Evolutionary conservation across 345 rosid species (phyloP).

Genomic region (Anacardium occidentale): DNA sequence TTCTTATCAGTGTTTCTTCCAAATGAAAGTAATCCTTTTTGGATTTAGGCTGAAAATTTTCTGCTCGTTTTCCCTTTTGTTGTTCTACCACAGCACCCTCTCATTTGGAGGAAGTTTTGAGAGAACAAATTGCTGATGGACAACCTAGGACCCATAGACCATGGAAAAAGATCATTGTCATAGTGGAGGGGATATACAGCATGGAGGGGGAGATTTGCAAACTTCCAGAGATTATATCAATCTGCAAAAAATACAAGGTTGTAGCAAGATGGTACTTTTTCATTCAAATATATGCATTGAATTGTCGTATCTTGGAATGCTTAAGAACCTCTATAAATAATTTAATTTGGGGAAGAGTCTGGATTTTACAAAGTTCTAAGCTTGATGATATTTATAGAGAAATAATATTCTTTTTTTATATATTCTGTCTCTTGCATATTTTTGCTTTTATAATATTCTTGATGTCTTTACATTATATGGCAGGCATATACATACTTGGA

Average conservation of each 20-base stretch:
- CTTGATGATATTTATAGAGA: conserved; percentile 1
- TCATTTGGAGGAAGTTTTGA: conserved; percentile 89
- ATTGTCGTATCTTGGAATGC: neutral
- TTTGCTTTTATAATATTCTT: neutral
- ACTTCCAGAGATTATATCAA: conserved; percentile 83
- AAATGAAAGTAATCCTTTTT: neutral
- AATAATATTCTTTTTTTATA: neutral
- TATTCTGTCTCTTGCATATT: neutral
- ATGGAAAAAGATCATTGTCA: conserved; percentile 89
- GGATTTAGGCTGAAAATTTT: neutral
- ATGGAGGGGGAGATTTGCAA: conserved; percentile 96
- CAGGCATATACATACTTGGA: conserved; percentile 90
- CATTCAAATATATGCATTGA: conserved; percentile 6
- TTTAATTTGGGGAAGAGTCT: neutral
- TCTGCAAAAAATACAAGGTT: conserved; percentile 96
- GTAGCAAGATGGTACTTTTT: neutral
- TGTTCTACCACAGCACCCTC: conserved; percentile 58
- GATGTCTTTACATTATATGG: conserved; percentile 4
- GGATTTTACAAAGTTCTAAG: neutral
- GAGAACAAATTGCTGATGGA: conserved; percentile 92
- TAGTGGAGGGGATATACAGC: conserved; percentile 91
- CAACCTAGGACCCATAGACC: conserved; percentile 93
- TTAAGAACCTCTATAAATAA: neutral
- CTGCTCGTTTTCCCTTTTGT: conserved; percentile 10
- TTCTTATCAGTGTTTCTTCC: neutral